Conservation (phyloP, 352 stramenopile genomes). For the Globisporangium megalacanthum region DNA sequence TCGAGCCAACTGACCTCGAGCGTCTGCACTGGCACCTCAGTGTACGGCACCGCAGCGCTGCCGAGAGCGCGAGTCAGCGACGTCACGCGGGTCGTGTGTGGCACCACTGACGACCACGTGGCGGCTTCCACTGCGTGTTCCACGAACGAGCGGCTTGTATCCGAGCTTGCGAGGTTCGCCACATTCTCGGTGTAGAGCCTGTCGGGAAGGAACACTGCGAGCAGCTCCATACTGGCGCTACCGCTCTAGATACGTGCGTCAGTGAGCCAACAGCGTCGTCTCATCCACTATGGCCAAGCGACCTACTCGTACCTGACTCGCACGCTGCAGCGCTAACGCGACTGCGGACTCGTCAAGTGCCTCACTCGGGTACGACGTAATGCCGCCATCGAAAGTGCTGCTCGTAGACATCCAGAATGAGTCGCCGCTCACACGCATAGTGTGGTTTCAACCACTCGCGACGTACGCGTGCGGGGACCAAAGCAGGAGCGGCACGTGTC, state of each 20-base stretch:
- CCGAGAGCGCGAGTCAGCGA: constrained; percentile 23
- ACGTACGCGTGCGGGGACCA: constrained; percentile 68
- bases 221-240: constrained; percentile 24
- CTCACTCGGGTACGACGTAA: constrained; percentile 40
- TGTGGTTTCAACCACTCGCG: not conserved
- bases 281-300: no score
- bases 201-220: constrained; percentile 54
- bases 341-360: constrained; percentile 39
- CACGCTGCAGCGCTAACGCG: constrained; percentile 20
- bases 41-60: constrained; percentile 2
- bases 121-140: constrained; percentile 37
- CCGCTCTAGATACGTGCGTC: not conserved
- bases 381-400: constrained; percentile 38
- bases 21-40: constrained; percentile 19
- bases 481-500: constrained; percentile 54
- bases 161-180: constrained; percentile 22
- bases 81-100: constrained; percentile 57
- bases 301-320: not conserved
- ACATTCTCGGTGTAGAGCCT: constrained; percentile 41
- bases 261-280: no score
- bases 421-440: not conserved
- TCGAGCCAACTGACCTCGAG: constrained; percentile 8
- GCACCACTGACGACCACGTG: constrained; percentile 59
- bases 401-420: not conserved
- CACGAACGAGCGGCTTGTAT: constrained; percentile 30